Conservation (phyloP, 306 rosid genomes). For the Arachis stenosperma region DNA sequence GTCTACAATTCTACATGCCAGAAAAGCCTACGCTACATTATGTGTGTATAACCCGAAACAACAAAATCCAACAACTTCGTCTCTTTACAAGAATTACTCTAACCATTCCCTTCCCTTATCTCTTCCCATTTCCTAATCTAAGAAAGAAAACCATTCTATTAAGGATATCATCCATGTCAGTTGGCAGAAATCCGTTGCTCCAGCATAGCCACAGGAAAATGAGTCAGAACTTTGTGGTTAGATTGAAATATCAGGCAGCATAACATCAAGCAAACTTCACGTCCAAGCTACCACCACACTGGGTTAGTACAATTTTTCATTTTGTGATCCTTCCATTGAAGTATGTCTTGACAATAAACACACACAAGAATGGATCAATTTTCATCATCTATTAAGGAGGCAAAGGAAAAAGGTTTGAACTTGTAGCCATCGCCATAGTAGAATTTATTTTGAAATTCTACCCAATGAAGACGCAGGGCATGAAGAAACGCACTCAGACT, state of each 20-base stretch:
- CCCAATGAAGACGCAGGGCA: conserved; percentile 96
- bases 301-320: conserved; percentile 27
- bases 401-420: conserved; percentile 81
- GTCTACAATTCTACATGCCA: conserved; percentile 25
- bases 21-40: conserved; percentile 35
- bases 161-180: conserved; percentile 22
- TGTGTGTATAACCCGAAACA: conserved; percentile 41
- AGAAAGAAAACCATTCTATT: conserved; percentile 21
- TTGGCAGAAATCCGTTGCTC: conserved; percentile 37
- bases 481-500: conserved; percentile 92
- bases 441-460: conserved; percentile 87
- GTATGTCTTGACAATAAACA: conserved; percentile 36
- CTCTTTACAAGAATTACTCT: conserved; percentile 56
- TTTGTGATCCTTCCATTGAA: conserved; percentile 23
- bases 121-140: conserved; percentile 37
- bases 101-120: conserved; percentile 30
- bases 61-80: conserved; percentile 39
- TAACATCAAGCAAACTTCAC: conserved; percentile 13
- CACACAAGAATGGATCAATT: conserved; percentile 47
- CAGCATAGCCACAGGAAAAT: conserved; percentile 46
- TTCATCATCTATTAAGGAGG: conserved; percentile 70
- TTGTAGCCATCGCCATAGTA: conserved; percentile 86
- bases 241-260: conserved; percentile 51
- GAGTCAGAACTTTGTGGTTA: conserved; percentile 38
- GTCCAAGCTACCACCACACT: conserved; percentile 32